These are phyloP conservation scores for Amphibolis antarctica DNA, from an alignment of 106 monocot genomes.

Conservation along the genomic window DNA sequence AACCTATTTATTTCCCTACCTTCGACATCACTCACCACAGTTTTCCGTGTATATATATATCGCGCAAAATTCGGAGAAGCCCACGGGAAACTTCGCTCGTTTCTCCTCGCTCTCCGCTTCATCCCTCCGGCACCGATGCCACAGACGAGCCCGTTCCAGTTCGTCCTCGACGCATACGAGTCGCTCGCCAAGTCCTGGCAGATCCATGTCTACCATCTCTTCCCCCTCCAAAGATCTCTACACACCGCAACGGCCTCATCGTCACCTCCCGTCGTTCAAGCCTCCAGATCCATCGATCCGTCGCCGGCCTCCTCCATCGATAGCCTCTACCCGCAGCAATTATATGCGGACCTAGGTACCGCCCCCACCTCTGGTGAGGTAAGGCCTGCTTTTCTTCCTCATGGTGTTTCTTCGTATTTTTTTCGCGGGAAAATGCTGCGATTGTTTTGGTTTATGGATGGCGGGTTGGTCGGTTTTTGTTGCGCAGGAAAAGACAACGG, in stretches of 20 bases:
- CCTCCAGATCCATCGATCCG: not conserved
- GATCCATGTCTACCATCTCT: constrained; percentile 9
- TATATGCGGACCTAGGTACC: not conserved
- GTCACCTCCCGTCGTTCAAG: not conserved
- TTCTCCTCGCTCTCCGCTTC: not conserved
- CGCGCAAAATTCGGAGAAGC: no score
- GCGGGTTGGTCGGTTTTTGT: not conserved
- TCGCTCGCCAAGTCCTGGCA: constrained; percentile 6
- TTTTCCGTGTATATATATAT: no score
- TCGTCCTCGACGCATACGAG: constrained; percentile 3
- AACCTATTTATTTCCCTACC: no score
- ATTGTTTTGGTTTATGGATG: not conserved
- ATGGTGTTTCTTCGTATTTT: not conserved
- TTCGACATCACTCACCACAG: no score
- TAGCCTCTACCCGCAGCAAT: not conserved
- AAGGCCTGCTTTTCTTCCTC: not conserved
- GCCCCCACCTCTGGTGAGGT: not conserved
- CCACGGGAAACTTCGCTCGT: no score
- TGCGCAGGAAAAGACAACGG: constrained; percentile 24
- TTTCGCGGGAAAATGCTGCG: not conserved
- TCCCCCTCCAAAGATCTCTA: not conserved
- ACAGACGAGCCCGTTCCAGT: constrained; percentile 7
- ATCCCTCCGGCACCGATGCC: not conserved
- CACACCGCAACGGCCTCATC: constrained; percentile 5
- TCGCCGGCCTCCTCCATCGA: not conserved